Conservation (phyloP, 805 yeast species). For the Yamadazyma endophytica region DNA sequence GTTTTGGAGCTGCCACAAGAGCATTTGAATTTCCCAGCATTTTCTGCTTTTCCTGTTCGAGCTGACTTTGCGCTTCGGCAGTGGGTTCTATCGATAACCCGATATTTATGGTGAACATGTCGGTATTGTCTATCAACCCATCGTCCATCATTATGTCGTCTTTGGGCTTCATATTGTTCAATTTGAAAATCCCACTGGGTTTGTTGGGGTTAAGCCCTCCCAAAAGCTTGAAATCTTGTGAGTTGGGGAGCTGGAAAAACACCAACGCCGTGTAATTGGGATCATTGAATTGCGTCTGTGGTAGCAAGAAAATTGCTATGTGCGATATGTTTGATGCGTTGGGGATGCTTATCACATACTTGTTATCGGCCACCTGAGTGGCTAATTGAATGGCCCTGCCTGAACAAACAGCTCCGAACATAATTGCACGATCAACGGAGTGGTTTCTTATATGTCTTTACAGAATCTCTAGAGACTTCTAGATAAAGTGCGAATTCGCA, state of each 20-base stretch:
- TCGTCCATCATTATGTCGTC: slow-evolving; percentile 22
- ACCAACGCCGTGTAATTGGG: slow-evolving; percentile 75
- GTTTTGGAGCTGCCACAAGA: slow-evolving; percentile 12
- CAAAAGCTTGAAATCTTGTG: slow-evolving; percentile 57
- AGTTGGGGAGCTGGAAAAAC: slow-evolving; percentile 75
- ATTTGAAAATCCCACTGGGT: slow-evolving; percentile 88
- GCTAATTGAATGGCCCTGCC: slow-evolving; percentile 61
- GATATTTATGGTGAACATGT: slow-evolving; percentile 37
- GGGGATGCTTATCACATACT: slow-evolving; percentile 60
- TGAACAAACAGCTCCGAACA: slow-evolving; percentile 77
- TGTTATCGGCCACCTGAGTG: slow-evolving; percentile 62
- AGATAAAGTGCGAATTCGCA: slow-evolving; percentile 1
- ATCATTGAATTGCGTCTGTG: slow-evolving; percentile 66
- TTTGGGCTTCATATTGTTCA: slow-evolving; percentile 42
- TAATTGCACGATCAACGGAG: slow-evolving; percentile 13
- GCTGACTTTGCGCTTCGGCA: slow-evolving; percentile 55
- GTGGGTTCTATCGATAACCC: slow-evolving; percentile 92
- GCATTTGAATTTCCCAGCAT: slow-evolving; percentile 8
- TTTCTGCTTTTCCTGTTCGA: slow-evolving; percentile 39
- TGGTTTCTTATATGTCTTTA: neutral
- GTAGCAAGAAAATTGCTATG: slow-evolving; percentile 78
- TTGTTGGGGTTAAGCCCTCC: slow-evolving; percentile 62
- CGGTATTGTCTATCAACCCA: slow-evolving; percentile 23
- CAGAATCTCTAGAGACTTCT: neutral
- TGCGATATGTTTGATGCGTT: slow-evolving; percentile 70